Percentiles rank a stretch among this genome's conserved stretches.
phyloP scores from a whole-genome alignment of 345 rosid species.

The Gossypium thurberi region DNA sequence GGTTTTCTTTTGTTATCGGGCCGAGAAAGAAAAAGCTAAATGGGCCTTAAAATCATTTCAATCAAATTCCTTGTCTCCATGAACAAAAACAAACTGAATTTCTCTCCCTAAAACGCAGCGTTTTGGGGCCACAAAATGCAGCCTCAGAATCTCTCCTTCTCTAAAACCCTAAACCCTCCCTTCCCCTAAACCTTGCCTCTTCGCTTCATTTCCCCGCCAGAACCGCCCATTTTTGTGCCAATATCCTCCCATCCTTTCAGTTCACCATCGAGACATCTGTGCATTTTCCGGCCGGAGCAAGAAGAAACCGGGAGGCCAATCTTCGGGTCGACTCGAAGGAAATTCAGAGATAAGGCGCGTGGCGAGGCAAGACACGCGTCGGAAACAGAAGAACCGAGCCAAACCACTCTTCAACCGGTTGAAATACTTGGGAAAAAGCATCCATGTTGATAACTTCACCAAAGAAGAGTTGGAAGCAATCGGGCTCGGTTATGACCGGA shows the following conservation, averaged over 20 bases:
- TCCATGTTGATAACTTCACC: conserved; percentile 68
- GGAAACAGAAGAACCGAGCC: conserved; percentile 36
- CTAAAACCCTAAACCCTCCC: conserved; percentile 69
- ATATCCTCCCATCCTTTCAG: not conserved
- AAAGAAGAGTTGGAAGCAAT: conserved; percentile 75
- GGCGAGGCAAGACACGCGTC: conserved; percentile 39
- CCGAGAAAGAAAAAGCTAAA: too few relatives aligned
- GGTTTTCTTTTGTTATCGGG: too few relatives aligned
- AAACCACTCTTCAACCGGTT: conserved; percentile 63
- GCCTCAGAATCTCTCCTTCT: conserved; percentile 42
- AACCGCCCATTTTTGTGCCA: conserved; percentile 17
- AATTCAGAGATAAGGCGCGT: conserved; percentile 40
- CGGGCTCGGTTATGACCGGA: conserved; percentile 84
- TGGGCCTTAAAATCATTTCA: not conserved
- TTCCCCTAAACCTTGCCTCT: conserved; percentile 21
- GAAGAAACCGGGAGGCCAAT: conserved; percentile 59
- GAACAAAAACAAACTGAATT: too few relatives aligned
- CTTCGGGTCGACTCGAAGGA: conserved; percentile 57
- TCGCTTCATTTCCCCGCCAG: conserved; percentile 10
- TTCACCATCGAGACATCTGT: conserved; percentile 37
- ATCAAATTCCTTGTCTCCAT: not conserved
- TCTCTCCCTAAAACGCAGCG: not conserved
- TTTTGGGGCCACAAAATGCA: conserved; percentile 30
- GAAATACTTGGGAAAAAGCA: conserved; percentile 43
- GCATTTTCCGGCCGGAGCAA: conserved; percentile 80